Base-by-base conservation (phyloP, 1,139 yeast species). In the Taphrina deformans region DNA sequence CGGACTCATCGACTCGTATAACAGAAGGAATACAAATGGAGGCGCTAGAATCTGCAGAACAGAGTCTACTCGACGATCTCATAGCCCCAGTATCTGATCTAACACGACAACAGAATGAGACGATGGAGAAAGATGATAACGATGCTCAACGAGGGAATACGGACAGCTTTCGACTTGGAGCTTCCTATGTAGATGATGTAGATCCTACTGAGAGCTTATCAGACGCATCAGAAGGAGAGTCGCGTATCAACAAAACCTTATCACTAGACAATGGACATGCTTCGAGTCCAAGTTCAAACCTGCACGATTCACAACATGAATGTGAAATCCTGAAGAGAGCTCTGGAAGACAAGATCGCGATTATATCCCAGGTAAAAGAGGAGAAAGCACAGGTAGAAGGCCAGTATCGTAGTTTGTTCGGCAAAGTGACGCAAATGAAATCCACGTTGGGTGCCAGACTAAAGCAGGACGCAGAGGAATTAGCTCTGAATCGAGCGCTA, bases 401-500 rank as follows among this genome's bases (percentile, higher is more conserved):
- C 31, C 88, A 88, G 68, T 90, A 92, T 73, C 89, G 90, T 69
- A 80, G 82, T n/a, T 78, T 93, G 23, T 77, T 91, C 67, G 87
- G 85, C 69, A 83, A 89, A 73, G 79, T 93, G 35, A 84, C 96
- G 1, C 85, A 89, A 1, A 90, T 93, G 89, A 90, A 89, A 72
- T 78, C 88, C 67, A 80, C 95, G 0, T 88, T 93, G 69, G 80
- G 80, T 9, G 96, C 90, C 70, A 78, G 91, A 46, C 87, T 85
- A 60, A 79, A 78, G 48, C 78, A 85, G 0, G 85, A 83, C 70
- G 75, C 78, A 1, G 77, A 75, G 74, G 40, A 65, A 69, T 18
- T 65, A 71, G 48, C 71, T 63, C 14, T 69, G 67, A 48, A 79
- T 73, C 68, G 74, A 31, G 27, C 64, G 51, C 60, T 61, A 12